Base-by-base conservation (phyloP, 495 filamentous ascomycete species). In the Podospora appendiculata region DNA sequence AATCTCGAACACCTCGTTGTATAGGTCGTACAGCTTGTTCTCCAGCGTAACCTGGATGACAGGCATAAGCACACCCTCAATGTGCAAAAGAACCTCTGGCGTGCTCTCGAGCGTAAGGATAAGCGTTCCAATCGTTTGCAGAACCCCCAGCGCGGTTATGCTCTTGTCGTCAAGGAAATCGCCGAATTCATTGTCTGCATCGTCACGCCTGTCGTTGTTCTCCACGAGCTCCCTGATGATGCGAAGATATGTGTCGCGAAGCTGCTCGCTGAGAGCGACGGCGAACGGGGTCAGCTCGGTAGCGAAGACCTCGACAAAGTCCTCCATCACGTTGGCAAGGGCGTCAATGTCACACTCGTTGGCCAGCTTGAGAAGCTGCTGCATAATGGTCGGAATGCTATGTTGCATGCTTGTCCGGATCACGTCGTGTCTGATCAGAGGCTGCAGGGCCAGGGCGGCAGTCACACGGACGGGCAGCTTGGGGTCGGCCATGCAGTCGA, bases 351-450 rank as follows among this genome's bases (percentile, higher is more conserved):
- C 90, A 42, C 90, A 90, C 70, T 96, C 90, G 63, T 96, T 96
- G 25, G 93, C 92, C 53, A 98, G 72, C 71, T 97, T 97, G 33
- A 98, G 79, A 13, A 98, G 75, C 69, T 97, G 90, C 70, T 98
- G 93, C 93, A 98, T 98, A 65, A 98, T 96, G 62, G 95, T 91
- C n/a, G 94, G 90, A 50, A 98, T 98, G 67, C 89, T 96, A 61
- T 92, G 83, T 70, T 96, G 90, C 94, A 98, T 97, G 56, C 84
- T 89, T 16, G 80, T 84, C 32, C 90, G 86, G 61, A 98, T 96
- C 54, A 90, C 79, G 54, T 97, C 91, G 70, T 98, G 93, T 47
- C 93, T 81, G 57, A 98, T 97, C 44, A 98, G 75, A 32, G 94
- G 92, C 67, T 98, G 93, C 35, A 98, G 75, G 41, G 93, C 94